phyloP scores from a whole-genome alignment of 176 grass and related monocot genomes.

The Poa pratensis region DNA sequence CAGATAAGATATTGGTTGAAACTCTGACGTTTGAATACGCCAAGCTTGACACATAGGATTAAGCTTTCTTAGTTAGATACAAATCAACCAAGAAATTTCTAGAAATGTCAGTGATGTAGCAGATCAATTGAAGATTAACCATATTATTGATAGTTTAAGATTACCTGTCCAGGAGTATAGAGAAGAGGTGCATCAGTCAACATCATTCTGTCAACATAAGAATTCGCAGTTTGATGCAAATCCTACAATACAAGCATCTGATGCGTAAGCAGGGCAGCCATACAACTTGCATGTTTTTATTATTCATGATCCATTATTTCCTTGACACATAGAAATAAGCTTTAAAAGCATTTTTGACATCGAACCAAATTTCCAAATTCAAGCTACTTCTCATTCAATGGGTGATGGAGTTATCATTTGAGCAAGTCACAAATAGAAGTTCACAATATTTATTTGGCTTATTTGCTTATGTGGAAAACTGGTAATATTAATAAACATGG shows the following conservation, averaged over 20 bases:
- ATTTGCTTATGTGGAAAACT: neutral
- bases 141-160: slow-evolving; percentile 32
- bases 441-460: neutral
- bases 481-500: slow-evolving; percentile 11
- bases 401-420: neutral
- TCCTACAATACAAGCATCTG: slow-evolving; percentile 62
- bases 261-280: slow-evolving; percentile 29
- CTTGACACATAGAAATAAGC: neutral
- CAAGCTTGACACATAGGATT: slow-evolving; percentile 23
- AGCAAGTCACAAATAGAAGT: neutral
- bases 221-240: slow-evolving; percentile 58
- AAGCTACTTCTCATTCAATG: neutral
- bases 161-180: slow-evolving; percentile 91
- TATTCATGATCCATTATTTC: slow-evolving; percentile 20
- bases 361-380: slow-evolving; percentile 14
- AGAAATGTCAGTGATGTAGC: slow-evolving; percentile 15
- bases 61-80: slow-evolving; percentile 30
- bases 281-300: slow-evolving; percentile 19
- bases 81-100: slow-evolving; percentile 28
- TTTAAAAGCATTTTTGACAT: neutral
- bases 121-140: slow-evolving; percentile 21
- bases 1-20: neutral
- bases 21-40: slow-evolving; percentile 9
- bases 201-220: slow-evolving; percentile 85
- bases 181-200: slow-evolving; percentile 94